A percentile compares a stretch with the other conserved stretches of the same genome.
Conservation (phyloP, 805 yeast genomes). For the Wickerhamomyces tratensis region DNA sequence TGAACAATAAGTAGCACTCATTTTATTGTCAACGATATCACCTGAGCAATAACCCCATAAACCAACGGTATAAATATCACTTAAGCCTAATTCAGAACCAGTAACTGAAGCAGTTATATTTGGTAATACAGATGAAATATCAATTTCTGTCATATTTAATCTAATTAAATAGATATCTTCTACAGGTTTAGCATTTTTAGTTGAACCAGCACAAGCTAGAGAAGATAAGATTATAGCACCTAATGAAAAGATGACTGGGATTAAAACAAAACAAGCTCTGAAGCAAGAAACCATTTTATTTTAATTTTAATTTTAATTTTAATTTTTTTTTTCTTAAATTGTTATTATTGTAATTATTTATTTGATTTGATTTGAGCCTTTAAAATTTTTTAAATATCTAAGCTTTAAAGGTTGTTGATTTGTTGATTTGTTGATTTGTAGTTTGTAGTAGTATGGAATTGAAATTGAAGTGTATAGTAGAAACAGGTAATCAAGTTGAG, state of each 20-base stretch:
- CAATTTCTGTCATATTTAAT: slow-evolving; percentile 28
- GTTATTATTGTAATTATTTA: not conserved
- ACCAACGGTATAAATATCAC: slow-evolving; percentile 44
- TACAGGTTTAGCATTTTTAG: slow-evolving; percentile 28
- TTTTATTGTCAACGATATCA: slow-evolving; percentile 6
- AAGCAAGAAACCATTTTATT: slow-evolving; percentile 3
- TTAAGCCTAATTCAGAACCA: slow-evolving; percentile 25
- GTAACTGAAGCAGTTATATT: slow-evolving; percentile 5
- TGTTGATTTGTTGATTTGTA: too few relatives aligned
- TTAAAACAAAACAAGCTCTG: slow-evolving; percentile 8
- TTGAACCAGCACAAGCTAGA: slow-evolving; percentile 40
- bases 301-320: not conserved
- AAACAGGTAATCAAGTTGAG: too few relatives aligned
- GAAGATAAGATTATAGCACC: slow-evolving; percentile 34
- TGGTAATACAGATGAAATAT: slow-evolving; percentile 8
- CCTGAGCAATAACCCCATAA: slow-evolving; percentile 60
- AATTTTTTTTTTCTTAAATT: too few relatives aligned
- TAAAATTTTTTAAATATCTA: too few relatives aligned
- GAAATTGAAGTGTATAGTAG: too few relatives aligned
- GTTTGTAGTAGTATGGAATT: too few relatives aligned
- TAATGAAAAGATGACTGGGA: slow-evolving; percentile 20
- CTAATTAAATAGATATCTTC: slow-evolving; percentile 35
- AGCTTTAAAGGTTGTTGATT: too few relatives aligned
- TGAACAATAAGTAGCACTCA: slow-evolving; percentile 39
- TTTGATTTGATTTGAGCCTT: too few relatives aligned